These are phyloP conservation scores for Suillus subluteus DNA, from an alignment of 768 basidiomycete genomes.

Conservation along the genomic window DNA sequence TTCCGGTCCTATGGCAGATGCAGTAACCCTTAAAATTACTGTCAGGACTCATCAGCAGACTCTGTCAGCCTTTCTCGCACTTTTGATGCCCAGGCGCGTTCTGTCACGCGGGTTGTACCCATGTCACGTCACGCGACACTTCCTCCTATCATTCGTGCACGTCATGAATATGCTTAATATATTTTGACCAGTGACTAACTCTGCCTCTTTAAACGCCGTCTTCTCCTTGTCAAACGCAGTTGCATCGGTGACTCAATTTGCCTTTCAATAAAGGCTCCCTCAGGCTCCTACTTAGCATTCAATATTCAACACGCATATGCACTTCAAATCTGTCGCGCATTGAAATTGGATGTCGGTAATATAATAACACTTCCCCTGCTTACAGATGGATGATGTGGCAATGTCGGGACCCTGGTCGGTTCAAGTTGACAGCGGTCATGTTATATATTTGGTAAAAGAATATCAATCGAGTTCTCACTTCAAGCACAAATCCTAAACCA, in stretches of 20 bases:
- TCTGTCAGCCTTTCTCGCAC: neutral
- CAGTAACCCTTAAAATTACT: neutral
- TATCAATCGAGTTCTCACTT: neutral
- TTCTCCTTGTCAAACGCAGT: neutral
- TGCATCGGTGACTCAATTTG: neutral
- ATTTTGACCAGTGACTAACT: neutral
- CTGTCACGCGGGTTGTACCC: neutral
- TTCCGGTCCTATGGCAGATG: neutral
- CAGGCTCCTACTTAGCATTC: no score
- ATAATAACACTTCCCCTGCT: neutral
- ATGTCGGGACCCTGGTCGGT: neutral
- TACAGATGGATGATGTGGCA: neutral
- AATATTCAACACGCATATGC: neutral
- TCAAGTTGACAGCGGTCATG: neutral
- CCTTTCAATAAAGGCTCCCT: neutral
- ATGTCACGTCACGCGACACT: neutral
- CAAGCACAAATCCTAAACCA: no score
- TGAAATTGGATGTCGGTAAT: neutral
- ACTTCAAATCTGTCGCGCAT: neutral
- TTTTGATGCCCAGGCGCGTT: slow-evolving; percentile 3
- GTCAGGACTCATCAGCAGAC: neutral
- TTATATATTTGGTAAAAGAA: neutral
- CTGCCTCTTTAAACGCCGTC: neutral
- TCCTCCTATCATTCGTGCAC: neutral
- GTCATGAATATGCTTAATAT: neutral